phyloP scores from a whole-genome alignment of 2,329 filamentous ascomycete species.

The Ascosphaera acerosa region DNA sequence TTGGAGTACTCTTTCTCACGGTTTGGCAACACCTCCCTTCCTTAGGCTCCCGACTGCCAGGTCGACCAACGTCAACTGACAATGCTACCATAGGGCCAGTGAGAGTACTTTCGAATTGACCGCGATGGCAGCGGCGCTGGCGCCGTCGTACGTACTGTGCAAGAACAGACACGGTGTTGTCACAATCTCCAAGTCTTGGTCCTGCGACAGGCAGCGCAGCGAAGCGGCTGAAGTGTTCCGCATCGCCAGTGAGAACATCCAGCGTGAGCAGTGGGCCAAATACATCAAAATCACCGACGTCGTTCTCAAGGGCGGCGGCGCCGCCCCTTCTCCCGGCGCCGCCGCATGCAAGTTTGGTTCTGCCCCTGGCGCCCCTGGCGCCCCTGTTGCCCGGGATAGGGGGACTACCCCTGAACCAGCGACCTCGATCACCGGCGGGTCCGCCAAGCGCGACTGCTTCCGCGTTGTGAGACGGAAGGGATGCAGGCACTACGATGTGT shows the following conservation, averaged over 20 bases:
- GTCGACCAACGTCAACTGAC: no score
- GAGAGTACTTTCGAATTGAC: no score
- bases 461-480: background rate
- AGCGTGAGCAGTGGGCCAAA: background rate
- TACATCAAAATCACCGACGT: background rate
- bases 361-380: no score
- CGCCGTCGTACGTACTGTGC: background rate
- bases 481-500: background rate
- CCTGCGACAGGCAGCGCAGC: background rate
- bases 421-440: background rate
- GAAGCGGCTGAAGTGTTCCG: background rate
- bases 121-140: background rate
- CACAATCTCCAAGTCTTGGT: background rate
- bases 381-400: background rate
- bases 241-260: background rate
- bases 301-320: no score
- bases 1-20: no score
- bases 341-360: no score
- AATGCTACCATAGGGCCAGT: no score
- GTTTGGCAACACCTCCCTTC: no score
- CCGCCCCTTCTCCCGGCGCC: no score
- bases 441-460: background rate
- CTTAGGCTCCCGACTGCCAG: no score
- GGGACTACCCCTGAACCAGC: background rate
- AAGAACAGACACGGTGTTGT: background rate